These are phyloP conservation scores for Phoma sp. DNA, from an alignment of 2,329 filamentous ascomycete genomes.

Conservation along the genomic window DNA sequence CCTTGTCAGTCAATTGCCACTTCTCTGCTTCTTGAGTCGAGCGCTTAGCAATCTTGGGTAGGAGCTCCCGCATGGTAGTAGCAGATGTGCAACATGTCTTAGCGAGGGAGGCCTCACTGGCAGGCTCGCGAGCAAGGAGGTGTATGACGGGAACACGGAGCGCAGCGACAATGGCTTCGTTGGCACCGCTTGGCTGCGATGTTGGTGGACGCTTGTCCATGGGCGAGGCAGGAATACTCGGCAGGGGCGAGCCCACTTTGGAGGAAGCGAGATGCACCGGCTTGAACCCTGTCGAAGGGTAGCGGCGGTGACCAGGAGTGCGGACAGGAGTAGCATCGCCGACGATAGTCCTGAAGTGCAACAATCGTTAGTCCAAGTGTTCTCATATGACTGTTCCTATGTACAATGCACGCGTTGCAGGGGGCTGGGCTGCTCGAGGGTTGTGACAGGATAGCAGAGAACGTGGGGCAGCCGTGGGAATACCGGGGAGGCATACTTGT, in stretches of 20 bases:
- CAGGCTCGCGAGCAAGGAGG: conserved; percentile 57
- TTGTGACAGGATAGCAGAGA: conserved; percentile 25
- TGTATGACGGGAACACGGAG: conserved; percentile 55
- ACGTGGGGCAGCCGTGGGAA: conserved; percentile 28
- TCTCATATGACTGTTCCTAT: conserved; percentile 16
- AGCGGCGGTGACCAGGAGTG: conserved; percentile 44
- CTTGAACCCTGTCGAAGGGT: conserved; percentile 45
- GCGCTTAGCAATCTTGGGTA: conserved; percentile 59
- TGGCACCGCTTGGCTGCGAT: conserved; percentile 47
- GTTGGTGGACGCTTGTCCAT: conserved; percentile 48
- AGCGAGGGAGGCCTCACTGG: conserved; percentile 39
- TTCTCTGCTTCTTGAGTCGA: conserved; percentile 53
- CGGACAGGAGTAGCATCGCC: conserved; percentile 40
- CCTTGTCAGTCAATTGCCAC: conserved; percentile 60
- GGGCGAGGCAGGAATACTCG: conserved; percentile 47
- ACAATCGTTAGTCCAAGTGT: conserved; percentile 38
- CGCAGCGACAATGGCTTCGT: conserved; percentile 46
- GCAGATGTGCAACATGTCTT: conserved; percentile 38
- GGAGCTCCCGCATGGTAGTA: conserved; percentile 38
- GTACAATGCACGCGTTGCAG: conserved; percentile 9
- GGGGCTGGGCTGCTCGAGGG: conserved; percentile 18
- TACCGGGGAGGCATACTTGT: conserved; percentile 54
- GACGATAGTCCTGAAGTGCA: conserved; percentile 44
- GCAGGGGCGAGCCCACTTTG: conserved; percentile 48
- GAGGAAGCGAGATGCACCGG: conserved; percentile 45